These are phyloP conservation scores for Rhodocollybia butyracea DNA, from an alignment of 768 basidiomycete species.

Conservation along the genomic window DNA sequence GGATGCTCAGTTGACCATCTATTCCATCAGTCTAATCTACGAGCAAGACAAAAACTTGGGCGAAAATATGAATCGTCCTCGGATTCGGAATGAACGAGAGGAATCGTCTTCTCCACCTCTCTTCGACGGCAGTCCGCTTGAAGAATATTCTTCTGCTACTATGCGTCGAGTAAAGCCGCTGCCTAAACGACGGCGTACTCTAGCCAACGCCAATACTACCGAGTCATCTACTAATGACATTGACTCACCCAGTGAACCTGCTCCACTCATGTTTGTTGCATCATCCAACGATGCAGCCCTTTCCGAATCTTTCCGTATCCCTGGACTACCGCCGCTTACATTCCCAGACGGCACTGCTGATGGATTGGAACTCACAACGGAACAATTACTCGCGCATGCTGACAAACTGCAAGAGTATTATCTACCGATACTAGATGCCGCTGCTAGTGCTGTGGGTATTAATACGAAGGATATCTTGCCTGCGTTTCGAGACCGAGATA, in stretches of 20 bases:
- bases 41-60: neutral
- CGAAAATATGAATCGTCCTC: neutral
- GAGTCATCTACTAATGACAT: neutral
- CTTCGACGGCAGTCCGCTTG: slow-evolving; percentile 65
- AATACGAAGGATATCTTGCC: neutral
- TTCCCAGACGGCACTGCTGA: slow-evolving; percentile 25
- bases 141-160: slow-evolving; percentile 57
- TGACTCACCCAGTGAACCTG: neutral
- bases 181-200: slow-evolving; percentile 62
- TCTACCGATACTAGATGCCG: slow-evolving; percentile 45
- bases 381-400: slow-evolving; percentile 55
- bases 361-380: slow-evolving; percentile 46
- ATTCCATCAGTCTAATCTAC: neutral
- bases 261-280: slow-evolving; percentile 1
- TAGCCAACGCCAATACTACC: neutral
- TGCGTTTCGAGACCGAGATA: slow-evolving; percentile 4
- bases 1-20: no score
- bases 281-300: neutral
- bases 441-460: slow-evolving; percentile 2
- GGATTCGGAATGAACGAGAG: no score
- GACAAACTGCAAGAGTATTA: slow-evolving; percentile 58
- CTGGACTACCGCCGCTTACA: slow-evolving; percentile 18
- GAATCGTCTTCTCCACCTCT: no score
- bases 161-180: slow-evolving; percentile 72
- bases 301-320: neutral